A percentile compares a stretch with the other conserved stretches of the same genome.
Conservation (phyloP, 441 rosid species). For the Populus tomentosa region DNA sequence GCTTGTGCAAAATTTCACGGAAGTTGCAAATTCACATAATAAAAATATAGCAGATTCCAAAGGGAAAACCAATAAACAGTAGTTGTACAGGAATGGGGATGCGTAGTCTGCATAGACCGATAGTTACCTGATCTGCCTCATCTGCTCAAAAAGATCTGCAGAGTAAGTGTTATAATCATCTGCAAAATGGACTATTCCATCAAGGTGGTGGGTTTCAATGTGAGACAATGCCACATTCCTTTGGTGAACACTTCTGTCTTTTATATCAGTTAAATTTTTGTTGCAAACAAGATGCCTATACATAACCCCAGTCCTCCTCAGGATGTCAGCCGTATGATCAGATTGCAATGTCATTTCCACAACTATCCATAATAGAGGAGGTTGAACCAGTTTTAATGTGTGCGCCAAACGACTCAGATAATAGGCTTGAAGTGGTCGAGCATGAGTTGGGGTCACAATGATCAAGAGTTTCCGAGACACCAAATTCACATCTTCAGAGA, state of each 20-base stretch:
- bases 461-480: constrained; percentile 44
- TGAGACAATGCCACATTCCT: constrained; percentile 59
- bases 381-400: constrained; percentile 40
- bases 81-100: not conserved
- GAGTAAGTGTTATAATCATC: constrained; percentile 39
- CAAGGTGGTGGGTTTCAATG: constrained; percentile 56
- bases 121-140: constrained; percentile 54
- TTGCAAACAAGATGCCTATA: constrained; percentile 61
- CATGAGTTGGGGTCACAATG: constrained; percentile 49
- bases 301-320: constrained; percentile 51
- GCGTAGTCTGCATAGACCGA: not conserved
- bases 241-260: constrained; percentile 44
- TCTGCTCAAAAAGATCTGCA: constrained; percentile 49
- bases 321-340: constrained; percentile 47
- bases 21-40: not conserved
- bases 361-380: constrained; percentile 68
- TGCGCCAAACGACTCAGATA: constrained; percentile 46
- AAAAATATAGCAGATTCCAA: not conserved
- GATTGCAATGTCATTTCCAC: constrained; percentile 59
- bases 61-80: not conserved
- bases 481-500: constrained; percentile 21
- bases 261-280: constrained; percentile 45
- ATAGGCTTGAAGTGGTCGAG: constrained; percentile 38
- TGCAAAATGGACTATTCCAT: constrained; percentile 59
- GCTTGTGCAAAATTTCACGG: not conserved